Evolutionary conservation across 495 filamentous ascomycete species (phyloP).

Genomic region (Aspergillus campestris): DNA sequence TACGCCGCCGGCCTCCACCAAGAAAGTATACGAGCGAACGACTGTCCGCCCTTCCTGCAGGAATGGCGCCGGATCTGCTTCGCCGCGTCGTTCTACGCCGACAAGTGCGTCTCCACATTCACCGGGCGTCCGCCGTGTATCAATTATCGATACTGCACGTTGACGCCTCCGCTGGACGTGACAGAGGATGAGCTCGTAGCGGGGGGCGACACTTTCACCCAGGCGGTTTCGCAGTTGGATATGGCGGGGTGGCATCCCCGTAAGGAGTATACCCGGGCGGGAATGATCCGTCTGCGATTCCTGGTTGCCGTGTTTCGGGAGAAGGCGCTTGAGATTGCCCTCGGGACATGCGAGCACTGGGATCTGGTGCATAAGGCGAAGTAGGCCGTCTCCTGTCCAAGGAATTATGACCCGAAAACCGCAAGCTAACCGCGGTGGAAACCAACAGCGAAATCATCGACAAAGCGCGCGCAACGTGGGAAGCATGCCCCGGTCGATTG

Average conservation of each 20-base stretch:
- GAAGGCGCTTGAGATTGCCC: slow-evolving; percentile 51
- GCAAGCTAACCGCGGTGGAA: background rate
- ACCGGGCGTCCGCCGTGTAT: slow-evolving; percentile 50
- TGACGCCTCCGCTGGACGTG: slow-evolving; percentile 50
- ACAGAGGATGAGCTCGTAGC: slow-evolving; percentile 41
- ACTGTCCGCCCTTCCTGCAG: slow-evolving; percentile 43
- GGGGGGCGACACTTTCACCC: slow-evolving; percentile 34
- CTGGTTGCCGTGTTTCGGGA: slow-evolving; percentile 43
- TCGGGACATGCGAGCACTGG: slow-evolving; percentile 32
- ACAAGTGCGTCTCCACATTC: slow-evolving; percentile 46
- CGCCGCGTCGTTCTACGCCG: slow-evolving; percentile 40
- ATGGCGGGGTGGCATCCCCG: slow-evolving; percentile 46
- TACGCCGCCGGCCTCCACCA: slow-evolving; percentile 52
- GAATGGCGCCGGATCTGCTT: slow-evolving; percentile 47
- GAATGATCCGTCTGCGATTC: slow-evolving; percentile 41
- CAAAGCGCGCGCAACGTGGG: slow-evolving; percentile 24
- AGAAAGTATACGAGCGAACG: slow-evolving; percentile 31
- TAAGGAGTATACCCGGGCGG: slow-evolving; percentile 28
- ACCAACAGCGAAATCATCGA: slow-evolving; percentile 24
- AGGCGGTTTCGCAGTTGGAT: slow-evolving; percentile 38
- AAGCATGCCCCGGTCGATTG: slow-evolving; percentile 23
- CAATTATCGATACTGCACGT: slow-evolving; percentile 45
- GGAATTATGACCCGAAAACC: too few species aligned
- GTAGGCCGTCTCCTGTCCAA: slow-evolving; percentile 17
- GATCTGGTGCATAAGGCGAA: slow-evolving; percentile 39